Evolutionary conservation across 1,139 yeast genomes (phyloP).

Genomic region (Saccharomycopsis phalli): DNA sequence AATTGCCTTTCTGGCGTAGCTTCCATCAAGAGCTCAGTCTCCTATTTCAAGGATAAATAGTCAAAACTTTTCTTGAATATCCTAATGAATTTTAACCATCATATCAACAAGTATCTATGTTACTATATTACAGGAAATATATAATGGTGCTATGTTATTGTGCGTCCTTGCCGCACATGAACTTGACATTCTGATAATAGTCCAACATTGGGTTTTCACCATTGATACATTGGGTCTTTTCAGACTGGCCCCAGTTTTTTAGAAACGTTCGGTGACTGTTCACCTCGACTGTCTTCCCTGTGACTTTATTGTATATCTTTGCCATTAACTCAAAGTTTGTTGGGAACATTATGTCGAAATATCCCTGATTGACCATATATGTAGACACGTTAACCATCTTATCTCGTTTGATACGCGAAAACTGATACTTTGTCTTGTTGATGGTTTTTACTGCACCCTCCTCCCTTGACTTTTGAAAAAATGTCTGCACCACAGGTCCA

Average conservation of each 20-base stretch:
- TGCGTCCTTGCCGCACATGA: conserved; percentile 33
- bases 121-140: neutral
- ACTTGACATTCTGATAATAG: conserved; percentile 69
- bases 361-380: conserved; percentile 77
- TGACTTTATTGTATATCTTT: conserved; percentile 54
- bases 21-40: neutral
- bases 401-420: conserved; percentile 13
- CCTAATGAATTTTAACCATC: too few relatives aligned
- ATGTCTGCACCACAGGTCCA: conserved; percentile 80
- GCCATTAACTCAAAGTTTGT: conserved; percentile 63
- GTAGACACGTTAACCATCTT: conserved; percentile 49
- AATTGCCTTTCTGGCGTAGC: too few relatives aligned
- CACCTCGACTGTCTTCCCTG: conserved; percentile 51
- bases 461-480: conserved; percentile 24
- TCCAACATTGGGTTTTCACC: conserved; percentile 90
- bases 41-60: neutral
- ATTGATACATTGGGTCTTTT: conserved; percentile 56
- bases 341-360: conserved; percentile 80
- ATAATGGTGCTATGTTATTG: too few relatives aligned
- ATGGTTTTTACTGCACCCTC: conserved; percentile 42
- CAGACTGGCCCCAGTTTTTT: conserved; percentile 60
- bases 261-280: conserved; percentile 58
- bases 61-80: neutral
- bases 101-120: too few relatives aligned
- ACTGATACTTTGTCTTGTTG: conserved; percentile 7